These are phyloP conservation scores for Monilinia fructicola DNA, from an alignment of 2,329 filamentous ascomycete species.

Conservation along the genomic window DNA sequence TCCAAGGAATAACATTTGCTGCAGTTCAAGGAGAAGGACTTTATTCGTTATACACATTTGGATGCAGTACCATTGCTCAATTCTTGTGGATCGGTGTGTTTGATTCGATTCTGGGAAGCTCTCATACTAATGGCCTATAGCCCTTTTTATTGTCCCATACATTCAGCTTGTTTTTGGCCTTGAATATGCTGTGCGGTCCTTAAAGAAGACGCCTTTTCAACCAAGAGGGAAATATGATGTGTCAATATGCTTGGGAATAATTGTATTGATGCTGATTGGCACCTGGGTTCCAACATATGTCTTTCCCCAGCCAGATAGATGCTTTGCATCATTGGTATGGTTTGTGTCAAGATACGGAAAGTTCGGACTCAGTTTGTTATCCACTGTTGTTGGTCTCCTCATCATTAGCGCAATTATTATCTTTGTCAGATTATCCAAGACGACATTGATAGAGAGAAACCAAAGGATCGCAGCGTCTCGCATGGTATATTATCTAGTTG, in stretches of 20 bases:
- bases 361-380: conserved; percentile 55
- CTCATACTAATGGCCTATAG: conserved; percentile 45
- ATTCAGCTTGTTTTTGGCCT: conserved; percentile 65
- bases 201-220: conserved; percentile 56
- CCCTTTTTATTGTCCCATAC: conserved; percentile 65
- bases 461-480: conserved; percentile 64
- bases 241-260: conserved; percentile 53
- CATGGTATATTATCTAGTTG: conserved; percentile 64
- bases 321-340: conserved; percentile 68
- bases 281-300: conserved; percentile 61
- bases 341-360: conserved; percentile 62
- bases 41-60: conserved; percentile 49
- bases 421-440: conserved; percentile 57
- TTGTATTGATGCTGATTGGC: conserved; percentile 52
- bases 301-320: conserved; percentile 56
- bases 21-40: conserved; percentile 57
- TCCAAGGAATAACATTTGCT: conserved; percentile 59
- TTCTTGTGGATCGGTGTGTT: conserved; percentile 59
- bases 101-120: not conserved
- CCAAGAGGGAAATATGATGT: conserved; percentile 60
- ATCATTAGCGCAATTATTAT: conserved; percentile 53
- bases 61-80: conserved; percentile 56
- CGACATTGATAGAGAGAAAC: conserved; percentile 54
- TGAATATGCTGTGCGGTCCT: conserved; percentile 58
- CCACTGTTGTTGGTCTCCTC: conserved; percentile 51